Evolutionary conservation across 75 land plant genomes (phyloP), one percentile per base, ranked within the genome.

Genomic region (Azolla pinnata): DNA sequence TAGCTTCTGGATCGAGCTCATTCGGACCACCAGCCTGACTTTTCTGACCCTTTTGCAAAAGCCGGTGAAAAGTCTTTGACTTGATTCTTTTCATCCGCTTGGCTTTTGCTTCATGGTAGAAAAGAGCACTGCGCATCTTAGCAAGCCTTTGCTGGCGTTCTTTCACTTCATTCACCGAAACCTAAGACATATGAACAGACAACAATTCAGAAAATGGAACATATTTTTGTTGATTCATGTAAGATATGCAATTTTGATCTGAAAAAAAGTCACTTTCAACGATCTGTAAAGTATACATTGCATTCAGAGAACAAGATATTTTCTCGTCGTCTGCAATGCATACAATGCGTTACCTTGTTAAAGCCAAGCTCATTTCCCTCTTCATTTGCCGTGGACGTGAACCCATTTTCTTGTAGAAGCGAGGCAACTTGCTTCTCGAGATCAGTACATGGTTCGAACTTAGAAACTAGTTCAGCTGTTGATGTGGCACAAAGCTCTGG

Each of bases 61-160:
- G 44, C 16, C 86, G 73, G 63, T 81, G 96, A 59, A 70, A 88
- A 21, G 96, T 83, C 74, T 88, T 92, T 0, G 96, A 88, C 56
- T 92, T 92, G 7, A 92, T 92, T 53, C 85, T 85, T 61, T 82
- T 83, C 0, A 85, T 59, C 26, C 64, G 79, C 64, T 85, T 92
- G 55, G 82, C 62, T 73, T 88, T 92, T 67, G 75, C 62, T 56
- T 92, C 96, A 55, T 85, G 86, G 29, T 67, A 76, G 32, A 88
- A 92, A 44, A 88, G 65, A 50, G 88, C 79, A 56, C 67, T 80
- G 23, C 97, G 84, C 86, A 92, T 82, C 59, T 88, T 92, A 25
- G 97, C 86, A 25, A 85, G 77, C 35, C 72, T 80, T 59, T 81
- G 66, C 53, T 74, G 80, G 24, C 86, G 71, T 12, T 88, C 80